Evolutionary conservation across 2,329 filamentous ascomycete species (phyloP), one percentile per base, ranked within the genome.

Genomic region (Ceratocystis papillata): DNA sequence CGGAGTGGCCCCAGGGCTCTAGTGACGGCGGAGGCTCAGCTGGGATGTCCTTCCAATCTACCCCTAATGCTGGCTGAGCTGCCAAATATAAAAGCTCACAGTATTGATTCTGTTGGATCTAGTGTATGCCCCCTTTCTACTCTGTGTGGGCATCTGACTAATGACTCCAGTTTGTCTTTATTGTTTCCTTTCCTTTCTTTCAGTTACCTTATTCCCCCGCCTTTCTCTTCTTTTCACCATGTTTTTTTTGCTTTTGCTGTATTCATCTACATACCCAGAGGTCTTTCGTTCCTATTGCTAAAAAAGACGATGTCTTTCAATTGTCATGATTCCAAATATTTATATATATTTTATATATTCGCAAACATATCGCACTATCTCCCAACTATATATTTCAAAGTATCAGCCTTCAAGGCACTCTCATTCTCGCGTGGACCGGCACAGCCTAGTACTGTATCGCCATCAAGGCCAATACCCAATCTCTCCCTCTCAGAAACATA

Each of bases 161-260:
- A 22, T 53, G 48, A 53, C 25, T 57, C 22, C 48, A 33, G 44
- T 63, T 30, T 63, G 20, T 63, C 17, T 53, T 15, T 50, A n/a
- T 64, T 44, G 20, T 45, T 59, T 55, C 12, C 6, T 45, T 59
- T 55, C 12, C 6, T 55, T 60, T 46, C 33, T 46, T 57, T 63
- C 37, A 41, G 37, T 15, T 41, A 41, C 12, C 37, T 53, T 57
- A 28, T 41, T 55, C 20, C 41, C 30, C 46, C 28, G 46, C 22
- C 17, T 15, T 63, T 22, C 25, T 64, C 25, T 53, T 44, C 53
- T 20, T 67, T 65, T 41, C 65, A 17, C 46, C 37, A 37, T 53
- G 7, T 28, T 61, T 44, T 17, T 30, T 53, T 41, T 17, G 48
- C 17, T 25, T 44, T n/a, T 63, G 33, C 41, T 64, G 20, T 44